Base-by-base conservation (phyloP, 768 basidiomycete genomes). In the Sarcodon aspratus region DNA sequence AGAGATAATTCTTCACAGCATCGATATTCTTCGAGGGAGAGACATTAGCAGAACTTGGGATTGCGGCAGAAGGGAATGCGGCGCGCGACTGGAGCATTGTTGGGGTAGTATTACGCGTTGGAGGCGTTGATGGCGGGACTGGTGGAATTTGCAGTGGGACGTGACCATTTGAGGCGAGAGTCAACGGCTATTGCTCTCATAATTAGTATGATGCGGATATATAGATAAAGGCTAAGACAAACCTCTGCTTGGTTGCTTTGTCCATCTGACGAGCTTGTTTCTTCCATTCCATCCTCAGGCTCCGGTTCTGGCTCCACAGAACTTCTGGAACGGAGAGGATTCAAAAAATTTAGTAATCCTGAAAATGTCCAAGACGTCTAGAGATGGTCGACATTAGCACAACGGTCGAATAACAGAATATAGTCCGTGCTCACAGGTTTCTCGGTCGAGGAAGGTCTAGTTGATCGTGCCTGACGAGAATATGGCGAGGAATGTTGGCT, bases 401-500 rank as follows among this genome's bases (percentile, higher is more conserved):
- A 42, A 48, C 36, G 9, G 54, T 61, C 44, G 62, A 53, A 47
- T 45, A 48, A 48, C n/a, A 48, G 49, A 45, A 54, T 36, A 40
- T 40, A 36, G 36, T 33, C 34, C 11, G 34, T n/a, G 55, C 71
- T 50, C 50, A 78, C 78, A 32, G 78, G 70, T 73, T 78, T 75
- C 66, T 72, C 66, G 32, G 54, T 50, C 61, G 50, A 59, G 40
- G 33, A 3, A 13, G 9, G 40, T 42, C 27, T 42, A 15, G 6
- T 11, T 15, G 15, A 17, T 42, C 40, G 40, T 27, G 40, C 27
- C 40, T 42, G 15, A 15, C 27, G 40, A 27, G 40, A 42, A 60
- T 86, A 86, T 0, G 84, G 84, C 3, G 70, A 72, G n/a, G 76
- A 66, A 34, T 63, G 50, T 12, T 54, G 50, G 44, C 15, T 27